Conservation (phyloP, 225 moss, liverwort and hornwort genomes). For the Straminergon stramineum region DNA sequence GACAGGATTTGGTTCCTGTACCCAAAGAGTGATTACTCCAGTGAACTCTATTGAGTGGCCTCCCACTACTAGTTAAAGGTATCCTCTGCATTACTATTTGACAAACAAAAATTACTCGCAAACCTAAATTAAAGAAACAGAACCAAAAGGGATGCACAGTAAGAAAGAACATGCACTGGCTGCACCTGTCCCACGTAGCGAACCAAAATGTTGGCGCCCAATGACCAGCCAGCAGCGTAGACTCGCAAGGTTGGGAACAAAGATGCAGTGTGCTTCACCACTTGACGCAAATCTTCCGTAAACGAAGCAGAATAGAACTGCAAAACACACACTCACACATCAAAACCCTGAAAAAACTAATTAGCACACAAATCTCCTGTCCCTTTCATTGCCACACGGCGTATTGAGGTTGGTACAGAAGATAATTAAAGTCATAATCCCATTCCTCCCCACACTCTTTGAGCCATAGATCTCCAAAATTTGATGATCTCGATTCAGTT, state of each 20-base stretch:
- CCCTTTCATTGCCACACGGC: neutral
- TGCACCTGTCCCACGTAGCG: constrained; percentile 74
- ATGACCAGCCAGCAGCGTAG: constrained; percentile 84
- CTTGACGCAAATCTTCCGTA: constrained; percentile 91
- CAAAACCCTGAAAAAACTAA: neutral
- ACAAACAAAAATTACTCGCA: neutral
- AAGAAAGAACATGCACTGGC: neutral
- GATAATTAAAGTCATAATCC: neutral
- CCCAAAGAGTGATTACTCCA: neutral
- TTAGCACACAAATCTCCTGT: neutral
- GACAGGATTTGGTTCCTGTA: neutral
- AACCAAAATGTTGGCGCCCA: constrained; percentile 90
- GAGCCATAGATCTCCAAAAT: neutral
- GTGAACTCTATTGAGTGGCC: neutral
- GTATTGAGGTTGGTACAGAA: neutral
- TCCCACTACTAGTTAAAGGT: neutral
- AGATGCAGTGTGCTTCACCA: constrained; percentile 67
- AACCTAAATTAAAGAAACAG: neutral
- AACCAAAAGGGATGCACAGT: neutral
- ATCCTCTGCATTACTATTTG: neutral
- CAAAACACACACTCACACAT: neutral
- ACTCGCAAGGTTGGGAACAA: constrained; percentile 45
- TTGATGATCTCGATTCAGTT: neutral
- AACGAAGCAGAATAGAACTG: constrained; percentile 99
- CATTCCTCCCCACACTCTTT: neutral